These are phyloP conservation scores for Cytospora paraplurivora DNA, from an alignment of 2,329 filamentous ascomycete species.

Conservation along the genomic window DNA sequence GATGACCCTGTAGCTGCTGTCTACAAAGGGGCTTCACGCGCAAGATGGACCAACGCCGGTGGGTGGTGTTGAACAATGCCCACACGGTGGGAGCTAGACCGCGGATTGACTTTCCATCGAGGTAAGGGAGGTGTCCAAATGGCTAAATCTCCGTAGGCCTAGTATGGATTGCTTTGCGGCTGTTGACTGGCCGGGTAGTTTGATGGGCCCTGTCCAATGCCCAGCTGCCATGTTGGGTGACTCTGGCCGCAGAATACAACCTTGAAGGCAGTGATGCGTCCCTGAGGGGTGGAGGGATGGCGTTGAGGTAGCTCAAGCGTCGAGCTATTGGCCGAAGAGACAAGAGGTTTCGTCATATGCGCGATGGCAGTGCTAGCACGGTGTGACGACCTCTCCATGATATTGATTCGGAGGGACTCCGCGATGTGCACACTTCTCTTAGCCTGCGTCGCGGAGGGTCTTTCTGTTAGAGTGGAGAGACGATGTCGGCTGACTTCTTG, in stretches of 20 bases:
- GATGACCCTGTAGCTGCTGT: background rate
- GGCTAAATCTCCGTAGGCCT: background rate
- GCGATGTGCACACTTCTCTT: background rate
- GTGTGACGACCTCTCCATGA: background rate
- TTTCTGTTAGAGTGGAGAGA: background rate
- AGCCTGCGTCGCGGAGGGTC: background rate
- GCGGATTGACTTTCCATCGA: background rate
- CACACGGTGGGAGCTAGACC: background rate
- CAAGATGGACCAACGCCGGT: background rate
- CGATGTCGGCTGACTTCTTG: background rate
- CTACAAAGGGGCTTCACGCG: background rate
- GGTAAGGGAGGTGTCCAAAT: background rate
- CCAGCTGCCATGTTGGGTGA: background rate
- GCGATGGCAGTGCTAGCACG: background rate
- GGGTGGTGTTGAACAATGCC: background rate
- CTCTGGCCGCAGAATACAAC: background rate
- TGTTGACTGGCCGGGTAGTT: background rate
- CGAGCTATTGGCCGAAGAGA: background rate
- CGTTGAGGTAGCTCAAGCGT: background rate
- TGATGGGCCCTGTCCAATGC: background rate
- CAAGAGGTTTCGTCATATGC: background rate
- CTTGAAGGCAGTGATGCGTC: background rate
- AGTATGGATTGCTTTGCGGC: background rate
- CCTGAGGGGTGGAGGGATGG: background rate
- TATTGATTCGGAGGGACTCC: constrained; percentile 8